Percentiles rank a stretch among this genome's conserved stretches.
phyloP scores from a whole-genome alignment of 1,284 basidiomycete species.

The Puccinia novopanici region DNA sequence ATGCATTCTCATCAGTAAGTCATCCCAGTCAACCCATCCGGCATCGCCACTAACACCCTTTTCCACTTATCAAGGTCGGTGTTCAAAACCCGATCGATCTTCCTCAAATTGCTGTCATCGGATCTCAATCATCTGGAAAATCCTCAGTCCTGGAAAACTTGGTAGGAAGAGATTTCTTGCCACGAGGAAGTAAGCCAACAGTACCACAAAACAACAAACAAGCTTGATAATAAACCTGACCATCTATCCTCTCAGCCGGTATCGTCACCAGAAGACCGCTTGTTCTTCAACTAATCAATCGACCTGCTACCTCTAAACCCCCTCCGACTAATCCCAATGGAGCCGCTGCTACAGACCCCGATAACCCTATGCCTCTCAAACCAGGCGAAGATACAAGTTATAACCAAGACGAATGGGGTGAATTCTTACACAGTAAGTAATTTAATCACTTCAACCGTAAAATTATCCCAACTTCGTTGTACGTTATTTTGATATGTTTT shows the following conservation, averaged over 20 bases:
- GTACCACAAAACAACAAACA: neutral
- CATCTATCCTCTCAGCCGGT: constrained; percentile 62
- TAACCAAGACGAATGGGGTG: constrained; percentile 94
- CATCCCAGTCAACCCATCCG: constrained; percentile 55
- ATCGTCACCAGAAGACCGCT: constrained; percentile 94
- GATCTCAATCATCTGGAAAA: constrained; percentile 63
- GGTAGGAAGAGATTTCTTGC: constrained; percentile 93
- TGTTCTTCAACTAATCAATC: constrained; percentile 91
- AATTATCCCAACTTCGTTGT: too few relatives aligned
- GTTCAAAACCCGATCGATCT: constrained; percentile 61
- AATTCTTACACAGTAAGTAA: constrained; percentile 73
- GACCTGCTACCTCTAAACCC: constrained; percentile 61
- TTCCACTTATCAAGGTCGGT: constrained; percentile 52
- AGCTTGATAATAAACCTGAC: neutral
- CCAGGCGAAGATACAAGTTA: constrained; percentile 63
- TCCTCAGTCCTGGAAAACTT: constrained; percentile 71
- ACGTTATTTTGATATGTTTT: neutral
- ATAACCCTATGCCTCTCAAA: constrained; percentile 20
- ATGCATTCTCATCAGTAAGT: constrained; percentile 63
- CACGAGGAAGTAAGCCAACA: constrained; percentile 72
- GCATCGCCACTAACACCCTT: neutral
- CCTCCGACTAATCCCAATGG: constrained; percentile 49
- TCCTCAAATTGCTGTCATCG: constrained; percentile 65
- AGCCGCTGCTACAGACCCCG: neutral
- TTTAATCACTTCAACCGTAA: neutral